Base-by-base conservation (phyloP, 176 grass and related monocot genomes). In the Lolium multiflorum region DNA sequence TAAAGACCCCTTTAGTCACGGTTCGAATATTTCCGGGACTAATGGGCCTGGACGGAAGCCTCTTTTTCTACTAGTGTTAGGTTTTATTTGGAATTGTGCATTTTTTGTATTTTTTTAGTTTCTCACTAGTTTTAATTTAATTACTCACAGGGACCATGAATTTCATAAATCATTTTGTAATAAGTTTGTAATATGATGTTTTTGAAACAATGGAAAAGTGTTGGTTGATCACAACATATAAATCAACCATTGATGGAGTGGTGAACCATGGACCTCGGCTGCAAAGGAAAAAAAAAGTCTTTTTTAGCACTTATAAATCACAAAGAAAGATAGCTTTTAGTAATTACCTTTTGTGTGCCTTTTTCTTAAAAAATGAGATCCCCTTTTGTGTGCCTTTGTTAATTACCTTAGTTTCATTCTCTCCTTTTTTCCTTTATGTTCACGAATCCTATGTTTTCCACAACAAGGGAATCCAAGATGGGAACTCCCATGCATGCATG, bases 391-490 rank as follows among this genome's bases (percentile, higher is more conserved):
- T 75, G 59, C 21, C 60, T 62, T 81, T 39, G 0, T 48, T 35
- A 35, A 35, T 35, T 50, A 56, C 22, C 64, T 78, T 86, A 37
- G 64, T 66, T 67, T 73, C 9, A 24, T 75, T 18, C 35, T 8
- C 38, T 11, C 26, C 9, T 9, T 72, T 9, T 72, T 82, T 12
- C 20, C 71, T 20, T n/a, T 83, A 66, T 79, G 7, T 83, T 67
- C 81, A 61, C 80, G 75, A 50, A 79, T 68, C 59, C 75, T 74
- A 75, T 91, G 66, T 79, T 74, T 74, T 74, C n/a, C 43, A 77
- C 39, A 41, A 26, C 5, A 90, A 20, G 47, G 84, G 89, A 80
- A 87, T 91, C 80, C 74, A 84, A 87, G 89, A 87, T 26, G 62
- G 47, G 58, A 83, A 75, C 56, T 79, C 64, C 10, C 24, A 74